Base-by-base conservation (phyloP, 352 stramenopile species). In the Globisporangium paddicum region DNA sequence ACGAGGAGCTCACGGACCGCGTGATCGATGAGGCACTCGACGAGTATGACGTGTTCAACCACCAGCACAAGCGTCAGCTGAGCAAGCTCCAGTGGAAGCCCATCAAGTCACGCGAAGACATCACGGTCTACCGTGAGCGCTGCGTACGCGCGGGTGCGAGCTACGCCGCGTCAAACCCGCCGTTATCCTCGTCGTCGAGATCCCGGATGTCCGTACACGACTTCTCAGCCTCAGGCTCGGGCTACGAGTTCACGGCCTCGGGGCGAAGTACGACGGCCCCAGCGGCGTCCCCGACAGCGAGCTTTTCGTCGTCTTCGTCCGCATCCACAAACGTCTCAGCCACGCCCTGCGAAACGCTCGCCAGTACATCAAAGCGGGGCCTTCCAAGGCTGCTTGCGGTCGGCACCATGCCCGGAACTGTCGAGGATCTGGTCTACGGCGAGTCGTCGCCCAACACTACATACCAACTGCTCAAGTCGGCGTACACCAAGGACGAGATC, bases 391-490 rank as follows among this genome's bases (percentile, higher is more conserved):
- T 88, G 0, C 50, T 86, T 10, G 77, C 70, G 0, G 52, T 81
- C 10, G 79, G 79, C 4, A 67, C 64, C 2, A 57, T 84, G 23
- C 35, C 54, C 5, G 79, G 77, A 5, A 71, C 60, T 8, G 58
- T 89, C 11, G 77, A 89, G 18, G 79, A 89, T 34, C 67, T 74
- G 38, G 72, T 89, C 71, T 79, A 77, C 42, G 73, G 71, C 6
- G 34, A 76, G 25, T 45, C 69, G 21, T 68, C 70, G 19, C 75
- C 72, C 16, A 73, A 80, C 30, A 58, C 62, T 0, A 63, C 67
- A 5, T 63, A 67, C 2, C 58, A 74, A 11, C 59, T 72, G 26
- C 67, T 75, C 40, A 73, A 72, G 21, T 53, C 61, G 1, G 66
- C 64, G 7, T 85, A 77, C 53, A 72, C 69, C 10, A 60, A 72